These are phyloP conservation scores for Pseudogymnoascus sp. DNA, from an alignment of 2,329 filamentous ascomycete species.

Conservation along the genomic window DNA sequence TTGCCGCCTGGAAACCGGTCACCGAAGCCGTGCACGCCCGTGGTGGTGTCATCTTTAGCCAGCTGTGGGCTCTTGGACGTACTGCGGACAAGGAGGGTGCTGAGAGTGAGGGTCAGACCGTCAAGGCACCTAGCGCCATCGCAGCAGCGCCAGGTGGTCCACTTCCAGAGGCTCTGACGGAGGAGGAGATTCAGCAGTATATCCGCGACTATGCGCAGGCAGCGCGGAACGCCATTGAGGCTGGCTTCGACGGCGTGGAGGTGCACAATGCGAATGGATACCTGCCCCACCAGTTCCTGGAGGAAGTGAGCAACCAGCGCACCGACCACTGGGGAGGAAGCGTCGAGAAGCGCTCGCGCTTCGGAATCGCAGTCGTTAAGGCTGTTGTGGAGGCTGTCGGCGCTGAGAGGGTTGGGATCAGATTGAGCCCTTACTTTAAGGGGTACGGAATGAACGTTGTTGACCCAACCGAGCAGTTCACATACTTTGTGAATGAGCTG, in stretches of 20 bases:
- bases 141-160: slow-evolving; percentile 17
- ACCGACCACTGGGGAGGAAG: slow-evolving; percentile 43
- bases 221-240: slow-evolving; percentile 41
- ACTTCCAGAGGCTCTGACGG: slow-evolving; percentile 29
- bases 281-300: slow-evolving; percentile 49
- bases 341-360: slow-evolving; percentile 41
- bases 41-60: slow-evolving; percentile 48
- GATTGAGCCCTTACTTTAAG: slow-evolving; percentile 57
- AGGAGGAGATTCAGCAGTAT: slow-evolving; percentile 28
- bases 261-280: slow-evolving; percentile 39
- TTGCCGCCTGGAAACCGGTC: slow-evolving; percentile 49
- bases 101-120: slow-evolving; percentile 13
- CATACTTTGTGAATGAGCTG: slow-evolving; percentile 35
- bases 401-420: slow-evolving; percentile 44
- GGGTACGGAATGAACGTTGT: slow-evolving; percentile 41
- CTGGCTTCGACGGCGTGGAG: slow-evolving; percentile 47
- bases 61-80: slow-evolving; percentile 54
- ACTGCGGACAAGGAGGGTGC: slow-evolving; percentile 23
- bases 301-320: slow-evolving; percentile 45
- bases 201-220: slow-evolving; percentile 34
- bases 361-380: slow-evolving; percentile 45
- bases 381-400: slow-evolving; percentile 43
- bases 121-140: slow-evolving; percentile 15
- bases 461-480: slow-evolving; percentile 37
- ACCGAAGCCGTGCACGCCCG: slow-evolving; percentile 52